These are phyloP conservation scores for Colletotrichum sp. DNA, from an alignment of 2,329 filamentous ascomycete species.

Conservation along the genomic window DNA sequence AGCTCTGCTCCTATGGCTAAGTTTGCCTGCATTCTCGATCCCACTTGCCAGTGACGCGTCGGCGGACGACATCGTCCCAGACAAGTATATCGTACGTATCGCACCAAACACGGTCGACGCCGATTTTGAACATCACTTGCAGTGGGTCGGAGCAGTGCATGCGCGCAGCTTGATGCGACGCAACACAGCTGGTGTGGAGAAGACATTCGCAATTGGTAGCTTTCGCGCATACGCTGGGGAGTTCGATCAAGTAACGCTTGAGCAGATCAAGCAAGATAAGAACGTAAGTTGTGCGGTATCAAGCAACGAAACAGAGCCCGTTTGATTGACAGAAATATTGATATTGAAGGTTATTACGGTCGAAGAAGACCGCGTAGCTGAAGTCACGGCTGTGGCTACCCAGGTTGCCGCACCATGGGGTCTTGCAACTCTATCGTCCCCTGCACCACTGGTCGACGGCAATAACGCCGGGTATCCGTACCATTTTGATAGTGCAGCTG, in stretches of 20 bases:
- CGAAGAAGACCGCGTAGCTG: not conserved
- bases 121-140: not conserved
- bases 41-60: not conserved
- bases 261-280: not conserved
- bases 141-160: not conserved
- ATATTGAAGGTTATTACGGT: not conserved
- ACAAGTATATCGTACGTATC: not conserved
- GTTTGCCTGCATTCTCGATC: not conserved
- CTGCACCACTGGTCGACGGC: conserved; percentile 31
- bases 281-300: not conserved
- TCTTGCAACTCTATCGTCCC: conserved; percentile 43
- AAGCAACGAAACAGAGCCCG: not conserved
- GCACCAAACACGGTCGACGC: not conserved
- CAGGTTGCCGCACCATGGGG: not conserved
- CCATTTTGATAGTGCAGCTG: conserved; percentile 24
- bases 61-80: not conserved
- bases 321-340: not conserved
- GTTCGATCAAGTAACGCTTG: not conserved
- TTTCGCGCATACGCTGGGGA: conserved; percentile 26
- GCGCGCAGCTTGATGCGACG: not conserved
- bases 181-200: not conserved
- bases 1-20: not conserved
- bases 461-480: conserved; percentile 22
- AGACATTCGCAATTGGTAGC: not conserved
- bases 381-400: not conserved